These are phyloP conservation scores for Monotropa hypopitys DNA, from an alignment of 179 eudicot genomes.

Conservation along the genomic window DNA sequence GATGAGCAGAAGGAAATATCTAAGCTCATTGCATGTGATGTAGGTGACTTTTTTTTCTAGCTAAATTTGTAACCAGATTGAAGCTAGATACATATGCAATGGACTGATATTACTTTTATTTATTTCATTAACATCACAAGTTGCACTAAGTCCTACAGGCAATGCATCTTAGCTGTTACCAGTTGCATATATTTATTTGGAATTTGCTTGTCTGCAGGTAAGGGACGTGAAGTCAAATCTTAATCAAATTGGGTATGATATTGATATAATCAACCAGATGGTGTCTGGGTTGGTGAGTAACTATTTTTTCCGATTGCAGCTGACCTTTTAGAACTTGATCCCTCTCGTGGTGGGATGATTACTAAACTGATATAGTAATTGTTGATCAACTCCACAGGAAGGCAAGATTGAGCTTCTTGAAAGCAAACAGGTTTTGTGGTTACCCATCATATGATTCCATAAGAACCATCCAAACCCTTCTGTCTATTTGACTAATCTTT, in stretches of 20 bases:
- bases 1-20: constrained; percentile 79
- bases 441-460: neutral
- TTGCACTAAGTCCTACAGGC: neutral
- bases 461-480: neutral
- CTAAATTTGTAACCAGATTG: neutral
- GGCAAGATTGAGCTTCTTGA: constrained; percentile 78
- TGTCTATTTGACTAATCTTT: constrained; percentile 5
- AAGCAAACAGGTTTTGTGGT: constrained; percentile 52
- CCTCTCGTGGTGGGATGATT: neutral
- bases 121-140: neutral
- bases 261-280: constrained; percentile 59
- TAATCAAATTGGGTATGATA: constrained; percentile 67
- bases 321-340: neutral
- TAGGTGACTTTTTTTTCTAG: constrained; percentile 19
- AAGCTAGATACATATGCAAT: neutral
- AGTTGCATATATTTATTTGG: neutral
- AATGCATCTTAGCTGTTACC: neutral
- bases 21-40: constrained; percentile 52
- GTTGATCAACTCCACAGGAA: constrained; percentile 42
- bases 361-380: neutral
- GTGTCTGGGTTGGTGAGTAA: constrained; percentile 60
- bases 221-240: constrained; percentile 53
- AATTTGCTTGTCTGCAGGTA: constrained; percentile 40
- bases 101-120: neutral
- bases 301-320: neutral